phyloP scores from a whole-genome alignment of 2,329 filamentous ascomycete genomes.

The Neopestalotiopsis sp. region DNA sequence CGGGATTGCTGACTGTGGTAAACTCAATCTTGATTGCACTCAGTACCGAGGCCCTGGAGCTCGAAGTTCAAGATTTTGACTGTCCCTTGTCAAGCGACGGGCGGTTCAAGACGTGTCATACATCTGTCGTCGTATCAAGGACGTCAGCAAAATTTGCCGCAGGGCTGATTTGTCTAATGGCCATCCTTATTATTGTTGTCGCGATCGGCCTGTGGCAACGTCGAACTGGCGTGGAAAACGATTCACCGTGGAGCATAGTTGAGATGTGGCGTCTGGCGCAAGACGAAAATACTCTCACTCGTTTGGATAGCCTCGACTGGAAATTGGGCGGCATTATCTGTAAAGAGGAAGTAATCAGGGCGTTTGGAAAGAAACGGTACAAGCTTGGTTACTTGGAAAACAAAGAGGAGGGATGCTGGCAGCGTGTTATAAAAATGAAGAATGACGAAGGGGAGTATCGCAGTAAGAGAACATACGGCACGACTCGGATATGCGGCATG shows the following conservation, averaged over 20 bases:
- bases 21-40: constrained; percentile 43
- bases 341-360: constrained; percentile 26
- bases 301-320: constrained; percentile 21
- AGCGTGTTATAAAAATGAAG: constrained; percentile 30
- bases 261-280: constrained; percentile 40
- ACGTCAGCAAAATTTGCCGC: constrained; percentile 36
- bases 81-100: constrained; percentile 26
- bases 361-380: constrained; percentile 30
- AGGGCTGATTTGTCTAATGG: constrained; percentile 37
- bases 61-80: constrained; percentile 40
- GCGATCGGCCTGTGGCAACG: constrained; percentile 35
- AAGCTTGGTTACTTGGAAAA: constrained; percentile 27
- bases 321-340: constrained; percentile 19
- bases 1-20: constrained; percentile 39
- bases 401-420: constrained; percentile 19
- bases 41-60: constrained; percentile 44
- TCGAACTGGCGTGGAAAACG: constrained; percentile 43
- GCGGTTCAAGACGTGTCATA: constrained; percentile 34
- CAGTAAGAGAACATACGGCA: neutral
- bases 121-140: constrained; percentile 39
- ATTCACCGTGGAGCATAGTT: constrained; percentile 45
- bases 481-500: constrained; percentile 18
- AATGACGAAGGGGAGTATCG: constrained; percentile 21
- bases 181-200: constrained; percentile 34
- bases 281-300: constrained; percentile 33